Evolutionary conservation across 257 asterid species (phyloP).

Genomic region (Solanum etuberosum): DNA sequence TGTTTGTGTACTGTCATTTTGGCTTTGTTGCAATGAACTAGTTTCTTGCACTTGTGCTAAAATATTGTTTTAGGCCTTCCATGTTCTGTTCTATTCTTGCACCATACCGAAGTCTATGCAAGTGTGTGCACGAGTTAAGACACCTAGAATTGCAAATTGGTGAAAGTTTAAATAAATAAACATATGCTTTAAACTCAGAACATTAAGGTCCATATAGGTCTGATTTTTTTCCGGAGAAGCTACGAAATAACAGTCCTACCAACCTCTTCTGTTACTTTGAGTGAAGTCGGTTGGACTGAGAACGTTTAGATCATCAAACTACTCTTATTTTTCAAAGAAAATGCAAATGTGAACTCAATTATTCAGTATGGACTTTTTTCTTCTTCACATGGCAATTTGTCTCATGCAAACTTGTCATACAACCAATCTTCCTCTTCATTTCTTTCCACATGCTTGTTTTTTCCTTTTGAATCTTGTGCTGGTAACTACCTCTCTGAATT

Average conservation of each 20-base stretch:
- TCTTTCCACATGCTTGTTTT: slow-evolving; percentile 61
- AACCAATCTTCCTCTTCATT: slow-evolving; percentile 85
- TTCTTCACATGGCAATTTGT: slow-evolving; percentile 55
- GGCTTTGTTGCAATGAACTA: background rate
- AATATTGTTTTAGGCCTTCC: background rate
- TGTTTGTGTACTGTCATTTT: background rate
- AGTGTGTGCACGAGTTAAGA: background rate
- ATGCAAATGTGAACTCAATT: background rate
- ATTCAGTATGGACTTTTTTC: slow-evolving; percentile 23
- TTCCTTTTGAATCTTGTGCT: background rate
- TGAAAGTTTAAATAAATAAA: background rate
- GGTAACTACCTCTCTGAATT: slow-evolving; percentile 15
- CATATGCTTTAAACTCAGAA: background rate
- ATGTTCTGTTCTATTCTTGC: background rate
- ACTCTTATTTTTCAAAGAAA: background rate
- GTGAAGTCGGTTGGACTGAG: background rate
- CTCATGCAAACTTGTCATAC: slow-evolving; percentile 30
- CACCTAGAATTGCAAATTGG: background rate
- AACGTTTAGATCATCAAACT: background rate
- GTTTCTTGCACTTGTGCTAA: background rate
- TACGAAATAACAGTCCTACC: background rate
- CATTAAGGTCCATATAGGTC: background rate
- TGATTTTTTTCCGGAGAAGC: background rate
- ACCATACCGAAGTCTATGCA: background rate
- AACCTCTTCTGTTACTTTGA: background rate